Conservation (phyloP, 1,139 yeast genomes). For the Yamadazyma siamensis region DNA sequence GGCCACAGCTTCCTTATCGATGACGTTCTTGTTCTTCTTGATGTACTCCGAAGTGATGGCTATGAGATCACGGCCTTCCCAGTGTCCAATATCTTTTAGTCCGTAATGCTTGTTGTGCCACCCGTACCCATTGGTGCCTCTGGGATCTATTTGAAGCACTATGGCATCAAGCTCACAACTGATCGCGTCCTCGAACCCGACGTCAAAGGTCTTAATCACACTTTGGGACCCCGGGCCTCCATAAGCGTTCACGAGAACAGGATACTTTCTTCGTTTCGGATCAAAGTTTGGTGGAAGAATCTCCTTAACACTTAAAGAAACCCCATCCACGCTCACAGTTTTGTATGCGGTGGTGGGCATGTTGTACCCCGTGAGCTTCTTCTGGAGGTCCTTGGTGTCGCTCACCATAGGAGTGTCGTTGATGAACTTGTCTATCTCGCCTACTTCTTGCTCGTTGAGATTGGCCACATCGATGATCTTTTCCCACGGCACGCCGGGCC, state of each 20-base stretch:
- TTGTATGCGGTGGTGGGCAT: conserved; percentile 57
- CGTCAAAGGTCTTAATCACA: conserved; percentile 49
- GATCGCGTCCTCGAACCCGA: conserved; percentile 68
- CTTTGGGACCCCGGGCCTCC: conserved; percentile 95
- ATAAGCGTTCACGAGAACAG: conserved; percentile 77
- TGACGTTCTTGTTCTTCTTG: conserved; percentile 42
- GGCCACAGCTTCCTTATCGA: conserved; percentile 67
- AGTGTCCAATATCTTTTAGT: conserved; percentile 66
- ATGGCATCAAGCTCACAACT: conserved; percentile 70
- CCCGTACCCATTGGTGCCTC: conserved; percentile 92
- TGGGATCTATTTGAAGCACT: conserved; percentile 82
- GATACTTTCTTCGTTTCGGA: conserved; percentile 53
- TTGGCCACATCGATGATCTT: conserved; percentile 46
- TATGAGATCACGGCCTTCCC: conserved; percentile 84
- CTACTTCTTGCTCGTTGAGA: conserved; percentile 24
- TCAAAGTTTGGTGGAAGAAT: conserved; percentile 71
- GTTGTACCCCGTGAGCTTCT: conserved; percentile 25
- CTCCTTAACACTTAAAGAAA: conserved; percentile 66
- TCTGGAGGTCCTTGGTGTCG: conserved; percentile 11
- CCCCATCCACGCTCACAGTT: conserved; percentile 43
- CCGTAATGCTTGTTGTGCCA: conserved; percentile 74
- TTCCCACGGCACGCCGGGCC: conserved; percentile 70
- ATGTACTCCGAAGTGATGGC: conserved; percentile 65
- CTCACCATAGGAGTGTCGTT: conserved; percentile 7
- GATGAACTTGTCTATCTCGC: no score